Percentiles rank a stretch among this genome's conserved stretches.
Evolutionary conservation across 1,139 yeast genomes (phyloP).

Genomic region (Yueomyces sp.): DNA sequence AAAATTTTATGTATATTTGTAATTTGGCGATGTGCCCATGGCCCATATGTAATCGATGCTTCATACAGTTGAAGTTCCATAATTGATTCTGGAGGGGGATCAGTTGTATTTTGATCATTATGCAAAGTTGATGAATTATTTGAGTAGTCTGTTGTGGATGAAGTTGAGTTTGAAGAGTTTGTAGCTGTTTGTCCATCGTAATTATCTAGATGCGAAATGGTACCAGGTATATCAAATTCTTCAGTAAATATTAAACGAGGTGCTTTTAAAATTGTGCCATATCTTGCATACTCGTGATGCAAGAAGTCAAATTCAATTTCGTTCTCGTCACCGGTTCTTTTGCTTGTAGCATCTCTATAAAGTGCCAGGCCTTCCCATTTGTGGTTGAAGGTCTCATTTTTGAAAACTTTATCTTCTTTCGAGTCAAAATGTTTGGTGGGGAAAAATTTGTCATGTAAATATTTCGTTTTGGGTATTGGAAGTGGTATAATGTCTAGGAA

Average conservation of each 20-base stretch:
- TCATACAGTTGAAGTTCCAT: conserved; percentile 45
- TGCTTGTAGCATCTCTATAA: conserved; percentile 20
- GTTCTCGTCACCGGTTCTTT: conserved; percentile 8
- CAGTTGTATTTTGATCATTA: background rate
- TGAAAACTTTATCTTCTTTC: conserved; percentile 23
- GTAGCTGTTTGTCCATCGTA: background rate
- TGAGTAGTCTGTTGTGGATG: background rate
- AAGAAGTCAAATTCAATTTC: conserved; percentile 21
- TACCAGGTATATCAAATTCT: conserved; percentile 62
- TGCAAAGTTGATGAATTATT: background rate
- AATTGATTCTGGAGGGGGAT: conserved; percentile 54
- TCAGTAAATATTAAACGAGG: conserved; percentile 41
- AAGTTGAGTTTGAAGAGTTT: background rate
- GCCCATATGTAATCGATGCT: conserved; percentile 75
- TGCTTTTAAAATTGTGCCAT: conserved; percentile 61
- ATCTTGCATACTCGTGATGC: conserved; percentile 69
- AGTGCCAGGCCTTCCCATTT: conserved; percentile 34
- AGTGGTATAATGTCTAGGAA: conserved; percentile 6
- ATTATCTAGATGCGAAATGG: conserved; percentile 28
- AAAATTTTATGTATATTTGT: conserved; percentile 51
- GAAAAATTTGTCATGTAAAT: background rate
- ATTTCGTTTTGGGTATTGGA: conserved; percentile 3
- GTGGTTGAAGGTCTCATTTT: conserved; percentile 31
- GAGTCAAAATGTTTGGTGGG: background rate
- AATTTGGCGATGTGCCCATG: conserved; percentile 90